Percentiles rank a stretch among this genome's conserved stretches.
Evolutionary conservation across 1,284 basidiomycete species (phyloP).

Genomic region (Gymnopus androsaceus): DNA sequence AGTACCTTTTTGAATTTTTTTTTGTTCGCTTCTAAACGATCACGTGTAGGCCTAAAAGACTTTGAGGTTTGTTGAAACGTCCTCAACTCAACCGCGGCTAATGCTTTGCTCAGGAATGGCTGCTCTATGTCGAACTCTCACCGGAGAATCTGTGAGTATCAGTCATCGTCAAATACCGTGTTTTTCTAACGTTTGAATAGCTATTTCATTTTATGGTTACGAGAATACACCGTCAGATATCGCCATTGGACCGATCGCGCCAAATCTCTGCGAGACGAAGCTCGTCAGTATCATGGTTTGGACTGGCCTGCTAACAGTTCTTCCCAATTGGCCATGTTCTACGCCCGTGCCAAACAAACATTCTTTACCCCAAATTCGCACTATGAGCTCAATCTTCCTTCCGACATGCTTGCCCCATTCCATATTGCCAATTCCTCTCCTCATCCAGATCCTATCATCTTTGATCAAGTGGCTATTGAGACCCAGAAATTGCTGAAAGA

Average conservation of each 20-base stretch:
- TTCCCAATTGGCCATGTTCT: constrained; percentile 66
- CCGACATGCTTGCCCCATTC: constrained; percentile 65
- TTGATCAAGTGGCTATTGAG: constrained; percentile 58
- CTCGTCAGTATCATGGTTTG: constrained; percentile 33
- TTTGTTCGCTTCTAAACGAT: background rate
- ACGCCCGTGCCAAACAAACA: constrained; percentile 72
- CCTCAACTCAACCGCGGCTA: background rate
- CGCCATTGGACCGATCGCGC: constrained; percentile 55
- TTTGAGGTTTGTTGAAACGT: constrained; percentile 48
- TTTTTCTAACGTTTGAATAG: constrained; percentile 30
- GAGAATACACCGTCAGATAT: constrained; percentile 63
- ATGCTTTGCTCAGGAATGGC: constrained; percentile 53
- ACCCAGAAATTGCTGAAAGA: constrained; percentile 61
- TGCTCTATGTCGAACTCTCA: constrained; percentile 69
- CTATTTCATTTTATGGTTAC: constrained; percentile 77
- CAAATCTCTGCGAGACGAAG: constrained; percentile 36
- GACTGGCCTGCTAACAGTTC: constrained; percentile 46
- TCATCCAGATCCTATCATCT: constrained; percentile 66
- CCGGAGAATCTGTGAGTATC: constrained; percentile 66
- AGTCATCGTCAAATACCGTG: background rate
- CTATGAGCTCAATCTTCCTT: constrained; percentile 71
- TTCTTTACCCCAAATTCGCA: constrained; percentile 69
- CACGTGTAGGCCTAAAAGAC: constrained; percentile 61
- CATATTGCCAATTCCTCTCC: constrained; percentile 45
- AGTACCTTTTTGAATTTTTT: constrained; percentile 38